Base-by-base conservation (phyloP, 192 early-diverging fungal genomes). In the Fimicolochytrium jonesii region DNA sequence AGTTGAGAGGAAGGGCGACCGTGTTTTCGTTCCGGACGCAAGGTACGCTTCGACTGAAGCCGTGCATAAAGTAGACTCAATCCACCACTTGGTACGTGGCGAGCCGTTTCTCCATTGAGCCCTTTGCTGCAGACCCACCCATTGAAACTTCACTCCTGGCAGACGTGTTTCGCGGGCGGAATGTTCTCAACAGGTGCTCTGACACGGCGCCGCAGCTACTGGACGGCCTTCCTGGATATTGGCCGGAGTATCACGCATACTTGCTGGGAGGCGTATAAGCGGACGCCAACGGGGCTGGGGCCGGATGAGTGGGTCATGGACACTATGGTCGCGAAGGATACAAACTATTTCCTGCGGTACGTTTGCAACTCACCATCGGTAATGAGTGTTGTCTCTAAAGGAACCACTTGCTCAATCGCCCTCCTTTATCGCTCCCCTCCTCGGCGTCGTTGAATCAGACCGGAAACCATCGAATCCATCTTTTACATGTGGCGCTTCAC, bases 221-320 rank as follows among this genome's bases (percentile, higher is more conserved):
- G 73, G 77, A 66, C 63, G 6, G 2, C 44, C 26, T 65, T 65
- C 29, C 34, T 76, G 26, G 53, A 66, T 45, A 22, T 75, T 11
- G 77, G 64, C 4, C 3, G 26, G 13, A 22, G 47, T 25, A 56
- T 75, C 54, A 73, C 77, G 7, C 64, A 73, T 10, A 64, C 68
- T 1, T 79, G 77, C 50, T 75, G 51, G 48, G 47, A 67, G 39
- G 87, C 87, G 78, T 93, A 93, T 74, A 75, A 76, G 26, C 61
- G 63, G 32, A 89, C 89, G 11, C 68, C 69, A 10, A 87, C 91
- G 0, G 88, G 92, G 0, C 72, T 96, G 30, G 86, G 87, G 6
- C 78, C 86, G 47, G 93, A 96, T 59, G 86, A 86, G 39, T 86
- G 86, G 4, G n/a, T 60, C 47, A 59, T 39, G 15, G 51, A 59